phyloP scores from a whole-genome alignment of 192 early-diverging fungal genomes.

The Linnemannia hyalina region DNA sequence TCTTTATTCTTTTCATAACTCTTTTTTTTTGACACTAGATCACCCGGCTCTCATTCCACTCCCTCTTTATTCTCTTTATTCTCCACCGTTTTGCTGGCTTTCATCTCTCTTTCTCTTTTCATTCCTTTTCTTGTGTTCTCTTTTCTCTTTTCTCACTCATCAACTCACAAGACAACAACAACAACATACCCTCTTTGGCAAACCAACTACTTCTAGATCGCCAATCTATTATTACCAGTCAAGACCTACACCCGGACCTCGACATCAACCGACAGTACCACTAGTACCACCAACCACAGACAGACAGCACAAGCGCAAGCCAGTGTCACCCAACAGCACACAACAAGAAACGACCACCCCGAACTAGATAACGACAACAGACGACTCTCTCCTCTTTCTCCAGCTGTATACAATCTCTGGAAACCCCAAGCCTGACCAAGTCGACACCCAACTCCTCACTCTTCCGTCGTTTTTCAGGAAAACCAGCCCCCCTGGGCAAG shows the following conservation, averaged over 20 bases:
- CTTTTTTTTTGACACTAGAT: background rate
- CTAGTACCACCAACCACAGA: background rate
- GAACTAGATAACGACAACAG: background rate
- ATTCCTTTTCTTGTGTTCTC: background rate
- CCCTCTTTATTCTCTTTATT: background rate
- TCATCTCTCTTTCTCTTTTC: constrained; percentile 5
- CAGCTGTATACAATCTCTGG: background rate
- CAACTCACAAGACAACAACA: too few relatives aligned
- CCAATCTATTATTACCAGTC: too few relatives aligned
- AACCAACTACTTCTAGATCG: too few relatives aligned
- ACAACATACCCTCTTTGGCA: too few relatives aligned
- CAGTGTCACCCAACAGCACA: background rate
- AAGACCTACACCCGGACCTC: too few relatives aligned
- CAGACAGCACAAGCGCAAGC: background rate
- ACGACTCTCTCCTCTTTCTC: background rate
- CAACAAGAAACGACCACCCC: background rate
- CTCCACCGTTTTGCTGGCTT: background rate
- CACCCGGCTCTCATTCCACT: constrained; percentile 8
- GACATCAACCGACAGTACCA: too few relatives aligned
- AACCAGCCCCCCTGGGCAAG: background rate
- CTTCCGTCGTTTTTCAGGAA: background rate
- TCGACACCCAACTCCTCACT: background rate
- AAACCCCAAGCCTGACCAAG: background rate
- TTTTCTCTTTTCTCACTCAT: background rate
- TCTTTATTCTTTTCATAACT: background rate